Conservation (phyloP, 2,329 filamentous ascomycete species). For the Penicillium sp. region DNA sequence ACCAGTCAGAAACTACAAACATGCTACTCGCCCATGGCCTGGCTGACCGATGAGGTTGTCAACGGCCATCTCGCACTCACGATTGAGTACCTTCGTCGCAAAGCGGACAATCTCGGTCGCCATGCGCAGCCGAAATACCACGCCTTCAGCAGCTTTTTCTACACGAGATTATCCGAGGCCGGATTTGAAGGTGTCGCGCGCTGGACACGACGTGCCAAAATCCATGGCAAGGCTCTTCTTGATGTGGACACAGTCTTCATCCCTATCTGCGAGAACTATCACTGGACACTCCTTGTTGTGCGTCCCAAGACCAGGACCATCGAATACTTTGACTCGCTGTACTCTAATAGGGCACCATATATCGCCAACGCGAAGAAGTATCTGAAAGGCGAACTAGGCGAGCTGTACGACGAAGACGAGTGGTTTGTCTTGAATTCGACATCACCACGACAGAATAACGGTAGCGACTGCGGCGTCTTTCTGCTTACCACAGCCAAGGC, state of each 20-base stretch:
- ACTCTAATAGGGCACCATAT: constrained; percentile 27
- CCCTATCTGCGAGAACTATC: constrained; percentile 43
- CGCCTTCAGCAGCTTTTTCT: constrained; percentile 45
- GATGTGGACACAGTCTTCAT: constrained; percentile 46
- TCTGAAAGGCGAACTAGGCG: constrained; percentile 40
- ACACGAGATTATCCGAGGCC: constrained; percentile 38
- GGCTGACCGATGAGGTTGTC: constrained; percentile 47
- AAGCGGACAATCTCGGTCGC: constrained; percentile 29
- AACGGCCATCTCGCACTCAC: constrained; percentile 44
- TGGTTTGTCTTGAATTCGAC: constrained; percentile 38
- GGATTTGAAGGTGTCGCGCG: constrained; percentile 37
- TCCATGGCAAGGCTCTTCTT: constrained; percentile 42
- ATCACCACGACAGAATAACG: constrained; percentile 45
- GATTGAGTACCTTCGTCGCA: constrained; percentile 34
- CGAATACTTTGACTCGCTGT: constrained; percentile 47
- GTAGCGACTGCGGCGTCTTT: constrained; percentile 50
- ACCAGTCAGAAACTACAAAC: constrained; percentile 34
- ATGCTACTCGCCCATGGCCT: constrained; percentile 32
- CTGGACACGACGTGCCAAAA: constrained; percentile 46
- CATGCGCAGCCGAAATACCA: constrained; percentile 37
- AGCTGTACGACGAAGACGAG: constrained; percentile 38
- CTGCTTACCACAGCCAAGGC: constrained; percentile 47
- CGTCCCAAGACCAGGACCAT: constrained; percentile 41
- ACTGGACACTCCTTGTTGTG: constrained; percentile 48
- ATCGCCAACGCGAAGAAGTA: constrained; percentile 37